Evolutionary conservation across 1,284 basidiomycete species (phyloP).

Genomic region (Microbotryum silenes-acaulis): DNA sequence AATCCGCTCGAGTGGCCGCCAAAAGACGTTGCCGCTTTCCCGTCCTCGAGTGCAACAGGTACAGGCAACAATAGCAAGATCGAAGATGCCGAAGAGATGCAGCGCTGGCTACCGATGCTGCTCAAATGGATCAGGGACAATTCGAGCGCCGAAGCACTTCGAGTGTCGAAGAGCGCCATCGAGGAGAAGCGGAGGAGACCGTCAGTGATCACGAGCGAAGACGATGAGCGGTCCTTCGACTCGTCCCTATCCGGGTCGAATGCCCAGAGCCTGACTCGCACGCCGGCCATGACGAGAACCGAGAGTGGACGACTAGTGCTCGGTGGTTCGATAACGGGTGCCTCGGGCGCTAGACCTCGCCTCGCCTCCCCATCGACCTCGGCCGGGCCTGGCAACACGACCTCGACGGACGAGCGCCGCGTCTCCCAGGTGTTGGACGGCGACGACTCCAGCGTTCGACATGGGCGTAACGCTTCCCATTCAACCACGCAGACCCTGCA

Average conservation of each 20-base stretch:
- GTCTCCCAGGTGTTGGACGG: neutral
- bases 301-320: conserved; percentile 16
- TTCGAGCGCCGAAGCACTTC: conserved; percentile 7
- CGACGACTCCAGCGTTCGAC: conserved; percentile 39
- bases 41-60: conserved; percentile 19
- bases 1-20: conserved; percentile 81
- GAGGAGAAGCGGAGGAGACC: conserved; percentile 15
- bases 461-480: conserved; percentile 57
- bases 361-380: conserved; percentile 55
- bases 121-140: conserved; percentile 53
- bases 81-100: conserved; percentile 36
- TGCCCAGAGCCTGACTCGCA: conserved; percentile 1
- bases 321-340: neutral
- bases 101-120: conserved; percentile 58
- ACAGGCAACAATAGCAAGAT: conserved; percentile 42
- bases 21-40: conserved; percentile 34
- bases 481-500: conserved; percentile 33
- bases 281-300: conserved; percentile 5
- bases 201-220: neutral
- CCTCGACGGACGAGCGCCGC: too few relatives aligned
- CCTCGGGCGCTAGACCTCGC: conserved; percentile 42
- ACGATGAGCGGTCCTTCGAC: neutral
- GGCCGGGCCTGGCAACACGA: conserved; percentile 43
- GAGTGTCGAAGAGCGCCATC: conserved; percentile 7
- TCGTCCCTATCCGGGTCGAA: neutral